These are phyloP conservation scores for Licmophora abbreviata DNA, from an alignment of 108 stramenopile species.

Conservation along the genomic window DNA sequence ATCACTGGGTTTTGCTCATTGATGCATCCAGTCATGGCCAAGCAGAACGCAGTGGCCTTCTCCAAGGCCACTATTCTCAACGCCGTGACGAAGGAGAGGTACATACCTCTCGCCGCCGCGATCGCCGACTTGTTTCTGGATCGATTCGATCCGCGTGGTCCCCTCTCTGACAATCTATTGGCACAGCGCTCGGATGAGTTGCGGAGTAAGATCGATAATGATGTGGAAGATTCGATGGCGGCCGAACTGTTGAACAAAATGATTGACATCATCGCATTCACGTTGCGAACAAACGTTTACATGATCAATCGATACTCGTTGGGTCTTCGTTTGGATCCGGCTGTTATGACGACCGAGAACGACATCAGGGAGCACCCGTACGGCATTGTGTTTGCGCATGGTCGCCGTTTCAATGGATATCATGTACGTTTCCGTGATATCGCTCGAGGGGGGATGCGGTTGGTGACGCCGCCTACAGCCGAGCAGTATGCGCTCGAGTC, in stretches of 20 bases:
- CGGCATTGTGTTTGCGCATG: conserved; percentile 91
- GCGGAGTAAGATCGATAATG: conserved; percentile 35
- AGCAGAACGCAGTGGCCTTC: conserved; percentile 71
- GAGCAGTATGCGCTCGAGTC: conserved; percentile 90
- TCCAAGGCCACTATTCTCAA: conserved; percentile 80
- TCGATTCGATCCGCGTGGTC: conserved; percentile 76
- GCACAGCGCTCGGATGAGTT: conserved; percentile 40
- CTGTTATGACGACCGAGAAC: conserved; percentile 66
- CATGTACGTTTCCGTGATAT: conserved; percentile 97
- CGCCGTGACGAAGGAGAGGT: conserved; percentile 35
- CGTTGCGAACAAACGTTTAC: conserved; percentile 89
- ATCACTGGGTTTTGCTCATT: conserved; percentile 85
- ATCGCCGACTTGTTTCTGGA: conserved; percentile 88
- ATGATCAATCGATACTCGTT: conserved; percentile 92
- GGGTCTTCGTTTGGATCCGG: conserved; percentile 85
- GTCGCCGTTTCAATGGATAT: conserved; percentile 95
- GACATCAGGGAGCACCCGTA: conserved; percentile 60
- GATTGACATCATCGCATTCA: conserved; percentile 82
- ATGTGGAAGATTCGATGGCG: conserved; percentile 75
- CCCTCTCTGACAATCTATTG: conserved; percentile 46
- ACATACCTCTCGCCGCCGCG: conserved; percentile 54
- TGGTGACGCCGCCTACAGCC: conserved; percentile 86
- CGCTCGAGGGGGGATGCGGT: conserved; percentile 90
- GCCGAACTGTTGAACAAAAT: conserved; percentile 67
- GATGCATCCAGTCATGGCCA: conserved; percentile 86